A percentile compares a stretch with the other conserved stretches of the same genome.
Conservation (phyloP, 306 rosid species). For the Vigna unguiculata region DNA sequence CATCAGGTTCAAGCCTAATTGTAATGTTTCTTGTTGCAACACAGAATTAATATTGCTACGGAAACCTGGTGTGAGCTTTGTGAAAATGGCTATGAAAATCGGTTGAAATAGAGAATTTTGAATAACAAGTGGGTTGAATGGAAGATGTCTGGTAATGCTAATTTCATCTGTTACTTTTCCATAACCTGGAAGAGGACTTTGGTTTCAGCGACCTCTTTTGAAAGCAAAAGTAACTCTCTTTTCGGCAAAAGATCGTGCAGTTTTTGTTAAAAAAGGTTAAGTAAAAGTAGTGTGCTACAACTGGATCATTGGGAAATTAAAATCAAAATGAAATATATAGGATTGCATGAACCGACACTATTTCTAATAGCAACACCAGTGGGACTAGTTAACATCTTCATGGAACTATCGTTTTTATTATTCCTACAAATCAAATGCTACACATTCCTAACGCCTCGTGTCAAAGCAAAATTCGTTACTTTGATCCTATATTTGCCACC, state of each 20-base stretch:
- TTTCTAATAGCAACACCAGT: background rate
- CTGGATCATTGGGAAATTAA: too few relatives aligned
- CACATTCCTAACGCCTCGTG: background rate
- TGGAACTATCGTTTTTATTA: background rate
- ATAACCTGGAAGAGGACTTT: background rate
- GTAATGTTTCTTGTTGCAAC: background rate
- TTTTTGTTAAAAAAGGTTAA: background rate
- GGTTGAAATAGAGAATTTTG: conserved; percentile 10
- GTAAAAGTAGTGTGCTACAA: conserved; percentile 17
- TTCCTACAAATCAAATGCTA: background rate
- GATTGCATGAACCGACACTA: background rate
- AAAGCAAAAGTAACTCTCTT: conserved; percentile 1
- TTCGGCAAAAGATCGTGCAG: background rate
- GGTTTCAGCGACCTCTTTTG: background rate
- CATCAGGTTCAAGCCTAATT: conserved; percentile 15
- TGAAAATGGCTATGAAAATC: background rate
- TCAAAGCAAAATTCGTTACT: background rate
- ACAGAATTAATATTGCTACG: background rate
- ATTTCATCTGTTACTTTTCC: conserved; percentile 9
- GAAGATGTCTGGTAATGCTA: background rate
- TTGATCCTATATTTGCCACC: background rate
- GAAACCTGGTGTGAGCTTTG: background rate
- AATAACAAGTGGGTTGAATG: background rate
- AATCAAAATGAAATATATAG: background rate
- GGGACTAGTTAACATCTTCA: background rate